Percentiles rank a stretch among this genome's conserved stretches.
Conservation (phyloP, 2,329 filamentous ascomycete species). For the Ophiosphaerella narmari region DNA sequence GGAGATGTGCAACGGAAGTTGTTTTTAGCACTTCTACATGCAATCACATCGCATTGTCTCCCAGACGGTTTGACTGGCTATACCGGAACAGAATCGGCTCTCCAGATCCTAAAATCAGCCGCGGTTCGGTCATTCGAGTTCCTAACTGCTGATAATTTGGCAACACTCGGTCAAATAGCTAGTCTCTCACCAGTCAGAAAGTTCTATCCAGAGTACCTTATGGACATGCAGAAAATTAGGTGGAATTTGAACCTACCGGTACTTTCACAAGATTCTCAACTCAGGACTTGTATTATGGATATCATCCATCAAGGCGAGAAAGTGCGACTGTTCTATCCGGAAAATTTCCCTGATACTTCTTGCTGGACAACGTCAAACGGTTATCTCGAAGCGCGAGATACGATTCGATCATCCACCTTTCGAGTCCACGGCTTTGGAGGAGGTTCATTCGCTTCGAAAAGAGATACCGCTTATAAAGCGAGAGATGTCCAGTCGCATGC, state of each 20-base stretch:
- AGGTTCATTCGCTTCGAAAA: constrained; percentile 22
- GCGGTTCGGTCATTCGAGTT: constrained; percentile 54
- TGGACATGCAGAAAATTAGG: constrained; percentile 49
- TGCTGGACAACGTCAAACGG: constrained; percentile 7
- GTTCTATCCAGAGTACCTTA: constrained; percentile 52
- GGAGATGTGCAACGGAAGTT: constrained; percentile 59
- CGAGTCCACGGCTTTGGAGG: constrained; percentile 39
- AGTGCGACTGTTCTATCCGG: constrained; percentile 20
- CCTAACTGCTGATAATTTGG: constrained; percentile 32
- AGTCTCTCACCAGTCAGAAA: constrained; percentile 39
- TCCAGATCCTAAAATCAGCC: constrained; percentile 56
- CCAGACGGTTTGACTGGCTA: constrained; percentile 54
- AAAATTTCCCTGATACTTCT: not conserved
- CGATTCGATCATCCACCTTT: constrained; percentile 36
- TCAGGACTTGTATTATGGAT: constrained; percentile 21
- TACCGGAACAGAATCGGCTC: constrained; percentile 61
- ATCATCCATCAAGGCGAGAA: constrained; percentile 31
- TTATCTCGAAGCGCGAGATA: constrained; percentile 32
- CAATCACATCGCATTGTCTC: constrained; percentile 58
- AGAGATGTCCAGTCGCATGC: constrained; percentile 13
- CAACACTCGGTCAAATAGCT: constrained; percentile 32
- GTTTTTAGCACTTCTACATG: constrained; percentile 58
- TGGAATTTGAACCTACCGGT: constrained; percentile 50
- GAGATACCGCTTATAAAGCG: constrained; percentile 29
- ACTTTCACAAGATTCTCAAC: constrained; percentile 37